Evolutionary conservation across 1,139 yeast genomes (phyloP), one percentile per base, ranked within the genome.

Genomic region (Sugiyamaella xylanicola): DNA sequence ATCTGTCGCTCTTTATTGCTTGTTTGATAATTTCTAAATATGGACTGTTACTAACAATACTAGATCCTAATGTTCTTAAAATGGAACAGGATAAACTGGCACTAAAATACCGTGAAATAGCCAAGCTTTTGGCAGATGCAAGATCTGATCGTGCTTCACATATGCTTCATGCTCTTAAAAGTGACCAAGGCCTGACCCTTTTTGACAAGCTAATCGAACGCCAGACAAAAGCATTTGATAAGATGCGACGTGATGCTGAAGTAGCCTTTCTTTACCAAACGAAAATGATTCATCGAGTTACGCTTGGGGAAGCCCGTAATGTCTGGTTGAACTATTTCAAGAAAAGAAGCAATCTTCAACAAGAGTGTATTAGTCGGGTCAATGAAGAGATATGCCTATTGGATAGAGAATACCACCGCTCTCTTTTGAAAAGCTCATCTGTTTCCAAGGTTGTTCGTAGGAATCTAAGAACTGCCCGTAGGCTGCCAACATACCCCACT

Each of bases 241-340:
- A 56, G 17, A 56, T 61, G 43, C 56, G 61, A 21, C 50, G 43
- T 29, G 55, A 59, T 13, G 61, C 65, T 40, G 50, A 45, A 21
- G 56, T 48, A 36, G 59, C 56, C 35, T 58, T 50, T 32, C 59
- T 61, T 32, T 65, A 65, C 60, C 63, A 66, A 50, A 48, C 61
- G 13, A 49, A 57, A 19, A 61, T 62, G 61, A 59, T 69, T 48
- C 56, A 56, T 17, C 58, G 61, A 21, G 65, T 60, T 20, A 57
- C 72, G 4, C 53, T 50, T 9, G 68, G 67, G 17, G 72, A 69
- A 50, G 63, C 63, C 8, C 61, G 63, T 36, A 64, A 65, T 53
- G 61, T 63, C 2, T 68, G 72, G 72, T 54, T 68, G 27, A 67
- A 68, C 48, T 70, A 60, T 54, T 43, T 55, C 56, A 62, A 66